Base-by-base conservation (phyloP, 352 stramenopile genomes). In the Phytopythium chamaehyphon region DNA sequence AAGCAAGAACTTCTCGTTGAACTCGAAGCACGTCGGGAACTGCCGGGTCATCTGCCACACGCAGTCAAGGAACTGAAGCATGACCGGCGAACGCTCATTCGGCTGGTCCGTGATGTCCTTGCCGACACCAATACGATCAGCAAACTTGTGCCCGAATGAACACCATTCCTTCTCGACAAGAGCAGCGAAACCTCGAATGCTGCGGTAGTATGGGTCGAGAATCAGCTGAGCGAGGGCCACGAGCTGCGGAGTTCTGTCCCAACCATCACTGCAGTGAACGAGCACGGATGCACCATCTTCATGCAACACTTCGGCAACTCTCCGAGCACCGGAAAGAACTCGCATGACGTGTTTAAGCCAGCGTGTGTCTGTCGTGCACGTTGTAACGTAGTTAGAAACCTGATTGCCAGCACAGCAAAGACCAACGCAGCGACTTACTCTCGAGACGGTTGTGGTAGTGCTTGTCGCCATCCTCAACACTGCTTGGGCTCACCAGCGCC, bases 291-390 rank as follows among this genome's bases (percentile, higher is more conserved):
- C 81, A 31, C 81, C 81, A 45, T 91, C 79, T 65, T 94, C 83
- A 43, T 94, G 83, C 3, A 94, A 68, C n/a, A 92, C 74, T 40
- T 93, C 76, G 16, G 84, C 81, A 33, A 94, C 74, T 31, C 80
- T 69, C 21, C 73, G 66, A 1, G 81, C 84, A 0, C 84, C 84
- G 0, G 77, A 87, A 2, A 94, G 55, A 14, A 94, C 80, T 18
- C 86, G 77, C 63, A 97, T 97, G 16, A 99, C 83, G 62, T 98
- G 93, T 50, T 93, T 94, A 21, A 99, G 76, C 97, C 97, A 99
- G 39, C 93, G 88, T 9, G 94, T 98, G 58, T 97, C 91, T 93
- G 47, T 55, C 19, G 33, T 53, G 11, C 50, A 59, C 45, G 19
- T 15, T 58, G 1, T 1, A 40, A 19, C 16, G 22, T 1, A 11